Conservation (phyloP, 768 basidiomycete species). For the Austroboletus eburneus region DNA sequence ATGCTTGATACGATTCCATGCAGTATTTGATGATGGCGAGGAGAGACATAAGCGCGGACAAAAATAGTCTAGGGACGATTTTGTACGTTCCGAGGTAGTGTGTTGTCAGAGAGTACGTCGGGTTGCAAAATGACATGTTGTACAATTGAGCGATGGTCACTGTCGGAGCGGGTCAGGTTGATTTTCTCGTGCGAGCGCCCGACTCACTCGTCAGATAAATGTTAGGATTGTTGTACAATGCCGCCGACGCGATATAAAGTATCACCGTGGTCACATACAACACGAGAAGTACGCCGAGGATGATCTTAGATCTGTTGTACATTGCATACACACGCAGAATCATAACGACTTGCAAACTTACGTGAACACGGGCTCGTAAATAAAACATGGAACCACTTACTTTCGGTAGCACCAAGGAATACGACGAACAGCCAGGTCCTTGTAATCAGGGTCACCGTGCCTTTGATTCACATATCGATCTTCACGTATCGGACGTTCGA, state of each 20-base stretch:
- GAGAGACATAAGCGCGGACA: slow-evolving; percentile 8
- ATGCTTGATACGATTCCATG: slow-evolving; percentile 7
- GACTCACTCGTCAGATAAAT: slow-evolving; percentile 8
- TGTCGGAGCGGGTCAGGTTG: slow-evolving; percentile 1
- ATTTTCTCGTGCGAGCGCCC: not conserved
- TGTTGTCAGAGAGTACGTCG: not conserved
- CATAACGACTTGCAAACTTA: slow-evolving; percentile 15
- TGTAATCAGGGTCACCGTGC: slow-evolving; percentile 3
- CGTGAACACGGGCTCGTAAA: not conserved
- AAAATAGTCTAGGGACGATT: slow-evolving; percentile 7
- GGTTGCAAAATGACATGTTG: slow-evolving; percentile 14
- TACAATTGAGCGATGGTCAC: slow-evolving; percentile 10
- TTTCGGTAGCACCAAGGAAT: slow-evolving; percentile 15
- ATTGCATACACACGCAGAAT: no score
- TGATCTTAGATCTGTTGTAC: slow-evolving; percentile 12
- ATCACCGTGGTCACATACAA: slow-evolving; percentile 7
- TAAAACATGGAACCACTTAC: slow-evolving; percentile 10
- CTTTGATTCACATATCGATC: slow-evolving; percentile 1
- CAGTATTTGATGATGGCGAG: slow-evolving; percentile 2
- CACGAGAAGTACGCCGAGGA: slow-evolving; percentile 14
- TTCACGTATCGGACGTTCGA: not conserved
- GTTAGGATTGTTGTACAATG: slow-evolving; percentile 3
- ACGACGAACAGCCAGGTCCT: not conserved
- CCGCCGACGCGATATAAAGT: not conserved
- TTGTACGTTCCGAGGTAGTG: slow-evolving; percentile 8